phyloP scores from a whole-genome alignment of 1,139 yeast species.

The Pichia sp. region DNA sequence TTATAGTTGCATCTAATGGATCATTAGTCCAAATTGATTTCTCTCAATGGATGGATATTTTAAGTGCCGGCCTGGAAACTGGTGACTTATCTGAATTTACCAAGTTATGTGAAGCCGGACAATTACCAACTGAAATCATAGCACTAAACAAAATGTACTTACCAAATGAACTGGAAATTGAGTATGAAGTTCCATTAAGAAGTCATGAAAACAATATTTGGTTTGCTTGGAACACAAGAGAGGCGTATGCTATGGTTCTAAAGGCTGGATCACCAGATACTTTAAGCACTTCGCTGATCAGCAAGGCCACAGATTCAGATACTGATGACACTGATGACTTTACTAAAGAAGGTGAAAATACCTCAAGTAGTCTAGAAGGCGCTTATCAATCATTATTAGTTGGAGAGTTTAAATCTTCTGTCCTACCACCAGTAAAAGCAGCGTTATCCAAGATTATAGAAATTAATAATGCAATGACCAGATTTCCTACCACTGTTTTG shows the following conservation, averaged over 20 bases:
- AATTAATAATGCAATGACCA: conserved; percentile 11
- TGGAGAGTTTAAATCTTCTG: conserved; percentile 6
- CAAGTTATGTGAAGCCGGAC: conserved; percentile 8
- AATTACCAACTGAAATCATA: conserved; percentile 21
- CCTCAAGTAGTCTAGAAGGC: neutral
- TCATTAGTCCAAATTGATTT: conserved; percentile 25
- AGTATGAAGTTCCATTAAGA: conserved; percentile 10
- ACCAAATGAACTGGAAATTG: conserved; percentile 1
- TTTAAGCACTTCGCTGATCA: conserved; percentile 6
- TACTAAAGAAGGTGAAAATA: neutral
- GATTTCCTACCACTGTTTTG: conserved; percentile 9
- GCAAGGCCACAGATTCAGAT: neutral
- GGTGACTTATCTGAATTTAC: conserved; percentile 17
- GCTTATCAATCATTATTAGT: conserved; percentile 4
- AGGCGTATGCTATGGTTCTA: conserved; percentile 15
- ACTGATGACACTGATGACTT: neutral
- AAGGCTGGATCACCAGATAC: conserved; percentile 4
- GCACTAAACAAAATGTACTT: conserved; percentile 16
- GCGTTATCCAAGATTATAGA: conserved; percentile 13
- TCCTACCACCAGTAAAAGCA: conserved; percentile 9
- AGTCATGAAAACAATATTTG: conserved; percentile 19
- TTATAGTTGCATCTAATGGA: conserved; percentile 17
- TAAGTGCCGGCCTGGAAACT: conserved; percentile 15
- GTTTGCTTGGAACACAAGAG: conserved; percentile 22
- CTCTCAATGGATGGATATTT: conserved; percentile 22